phyloP scores from a whole-genome alignment of 805 yeast species.

The Saccharomycopsis sp. region DNA sequence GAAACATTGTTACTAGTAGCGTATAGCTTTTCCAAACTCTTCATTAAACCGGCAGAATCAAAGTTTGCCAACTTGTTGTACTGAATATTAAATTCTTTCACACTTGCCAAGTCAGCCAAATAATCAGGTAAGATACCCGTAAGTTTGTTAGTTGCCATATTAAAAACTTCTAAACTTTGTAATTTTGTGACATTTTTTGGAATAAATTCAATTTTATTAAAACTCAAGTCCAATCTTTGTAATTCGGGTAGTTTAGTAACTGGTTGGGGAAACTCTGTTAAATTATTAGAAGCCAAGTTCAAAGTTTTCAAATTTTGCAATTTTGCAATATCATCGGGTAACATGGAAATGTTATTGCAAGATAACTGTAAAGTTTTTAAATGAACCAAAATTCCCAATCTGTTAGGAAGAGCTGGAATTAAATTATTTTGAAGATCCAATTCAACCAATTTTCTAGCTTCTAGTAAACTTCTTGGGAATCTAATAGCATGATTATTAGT shows the following conservation, averaged over 20 bases:
- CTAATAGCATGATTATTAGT: slow-evolving; percentile 61
- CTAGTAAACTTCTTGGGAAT: slow-evolving; percentile 65
- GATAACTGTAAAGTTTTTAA: slow-evolving; percentile 55
- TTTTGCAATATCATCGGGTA: slow-evolving; percentile 54
- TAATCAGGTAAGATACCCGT: slow-evolving; percentile 40
- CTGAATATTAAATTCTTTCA: slow-evolving; percentile 68
- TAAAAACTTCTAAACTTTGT: slow-evolving; percentile 52
- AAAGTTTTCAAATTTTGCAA: slow-evolving; percentile 45
- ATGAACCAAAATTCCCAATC: slow-evolving; percentile 39
- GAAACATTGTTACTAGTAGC: slow-evolving; percentile 71
- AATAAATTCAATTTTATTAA: slow-evolving; percentile 53
- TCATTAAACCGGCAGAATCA: slow-evolving; percentile 38
- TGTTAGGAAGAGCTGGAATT: slow-evolving; percentile 49
- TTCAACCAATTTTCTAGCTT: slow-evolving; percentile 54
- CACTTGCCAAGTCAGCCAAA: slow-evolving; percentile 40
- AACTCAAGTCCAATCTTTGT: slow-evolving; percentile 66
- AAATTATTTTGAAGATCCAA: slow-evolving; percentile 74
- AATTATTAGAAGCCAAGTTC: slow-evolving; percentile 72
- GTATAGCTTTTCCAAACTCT: slow-evolving; percentile 59
- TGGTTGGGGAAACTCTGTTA: slow-evolving; percentile 52
- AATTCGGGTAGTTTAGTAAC: slow-evolving; percentile 50
- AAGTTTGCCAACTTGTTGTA: slow-evolving; percentile 47
- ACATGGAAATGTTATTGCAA: slow-evolving; percentile 56
- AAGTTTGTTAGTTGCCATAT: slow-evolving; percentile 64
- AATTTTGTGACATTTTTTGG: slow-evolving; percentile 56